Base-by-base conservation (phyloP, 2,329 filamentous ascomycete species). In the Cytospora leucostoma region DNA sequence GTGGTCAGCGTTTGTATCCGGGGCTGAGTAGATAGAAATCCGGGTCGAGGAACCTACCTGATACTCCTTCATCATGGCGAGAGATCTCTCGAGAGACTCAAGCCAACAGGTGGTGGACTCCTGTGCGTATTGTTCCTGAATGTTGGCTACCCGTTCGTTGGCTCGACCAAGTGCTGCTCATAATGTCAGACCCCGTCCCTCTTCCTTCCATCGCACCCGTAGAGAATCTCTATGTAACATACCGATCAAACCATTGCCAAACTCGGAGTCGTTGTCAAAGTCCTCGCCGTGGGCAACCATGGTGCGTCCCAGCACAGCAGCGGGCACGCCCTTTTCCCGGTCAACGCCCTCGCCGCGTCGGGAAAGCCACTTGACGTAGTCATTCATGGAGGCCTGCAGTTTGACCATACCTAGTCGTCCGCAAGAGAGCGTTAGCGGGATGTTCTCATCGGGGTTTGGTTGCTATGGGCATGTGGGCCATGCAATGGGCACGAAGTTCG, bases 1-100 rank as follows among this genome's bases (percentile, higher is more conserved):
- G 4, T 19, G 44, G 44, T 47, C 12, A 47, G 19, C 21, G 7
- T 2, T 34, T 58, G 11, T 19, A 54, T 12, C 12, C 13, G 50
- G 50, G 32, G 10, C 7, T 12, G 19, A n/a, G 37, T 19, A 13
- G 21, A 12, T 38, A 10, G 6, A 17, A 52, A 7, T 13, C 5
- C 3, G 2, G 0, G 53, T 44, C 17, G 15, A 15, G 17, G 35
- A 21, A 74, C 84, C 61, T 82, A 94, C 91, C 84, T 97, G 93
- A 71, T 97, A 98, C 73, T 98, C 95, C 75, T 96, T 97, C 92
- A 98, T 94, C 83, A 97, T 95, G 40, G 92, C 88, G 59, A 97
- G 77, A 33, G 90, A 96, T 68, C 93, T 84, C 75, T 98, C 94
- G 27, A 97, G 80, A n/a, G 91, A 93, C 74, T 97, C 93, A 63